Base-by-base conservation (phyloP, 169 alveolate genomes). In the Eimeria zaria region DNA sequence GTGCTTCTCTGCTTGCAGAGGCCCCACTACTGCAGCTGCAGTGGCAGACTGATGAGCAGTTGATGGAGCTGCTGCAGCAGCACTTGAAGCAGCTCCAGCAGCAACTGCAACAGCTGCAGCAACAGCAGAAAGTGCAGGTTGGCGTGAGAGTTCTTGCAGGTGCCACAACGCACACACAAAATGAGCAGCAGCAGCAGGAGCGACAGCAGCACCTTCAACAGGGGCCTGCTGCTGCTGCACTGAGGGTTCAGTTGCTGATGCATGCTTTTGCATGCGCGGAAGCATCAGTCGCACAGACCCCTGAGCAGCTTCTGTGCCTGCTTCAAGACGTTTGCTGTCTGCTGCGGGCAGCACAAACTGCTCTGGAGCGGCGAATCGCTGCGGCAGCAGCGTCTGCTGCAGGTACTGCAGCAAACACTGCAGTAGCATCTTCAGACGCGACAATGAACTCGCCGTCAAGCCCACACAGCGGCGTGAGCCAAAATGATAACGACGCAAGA, bases 11-110 rank as follows among this genome's bases (percentile, higher is more conserved):
- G 76, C 73, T 30, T 58, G 91, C 91, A 18, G 91, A 51, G 78
- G 46, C 91, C 30, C 91, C 91, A 11, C n/a, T 58, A 22, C 91
- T 36, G 76, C 91, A 58, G 78, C 78, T 33, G 33, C 44, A 53
- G 24, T 36, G 91, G 22, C 73, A 84, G 44, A n/a, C 91, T 7
- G 76, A 84, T 51, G 76, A 84, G 78, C 91, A 84, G 55, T 78
- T 84, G 44, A 20, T 55, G 78, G 78, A 84, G 91, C 41, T 84
- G 78, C 39, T 84, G 91, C 91, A 84, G 58, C 91, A 84, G 91
- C 55, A 84, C 24, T 9, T 84, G 46, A n/a, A 36, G 30, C 78
- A 84, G 53, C 76, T 84, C 24, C 76, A 84, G 76, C 76, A 84
- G 22, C 78, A 84, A 39, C 39, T 84, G 89, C 55, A 78, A 41